Base-by-base conservation (phyloP, 1,284 basidiomycete species). In the Heterobasidion irregulare region DNA sequence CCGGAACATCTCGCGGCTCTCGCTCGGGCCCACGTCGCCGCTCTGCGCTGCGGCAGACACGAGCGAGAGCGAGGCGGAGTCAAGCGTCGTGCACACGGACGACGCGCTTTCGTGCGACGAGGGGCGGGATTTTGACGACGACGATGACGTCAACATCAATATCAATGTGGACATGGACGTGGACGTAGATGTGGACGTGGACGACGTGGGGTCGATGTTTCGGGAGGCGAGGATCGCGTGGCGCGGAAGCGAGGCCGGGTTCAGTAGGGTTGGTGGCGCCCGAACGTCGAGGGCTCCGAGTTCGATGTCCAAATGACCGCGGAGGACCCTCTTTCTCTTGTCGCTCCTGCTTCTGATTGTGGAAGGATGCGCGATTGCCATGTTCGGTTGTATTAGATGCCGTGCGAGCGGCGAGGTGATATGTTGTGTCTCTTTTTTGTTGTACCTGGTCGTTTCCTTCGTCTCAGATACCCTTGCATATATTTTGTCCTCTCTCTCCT, bases 71-170 rank as follows among this genome's bases (percentile, higher is more conserved):
- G 59, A 60, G 53, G 43, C 58, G 2, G 58, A 59, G 41, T 59
- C 58, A 5, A 59, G 57, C 47, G 58, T 59, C 38, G 58, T 59
- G 48, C 58, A 59, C 53, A 59, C 58, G 9, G 58, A 59, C n/a
- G 38, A 41, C 38, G 10, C 38, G 38, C 38, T 41, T 1, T 41
- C 38, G 38, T n/a, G 10, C 38, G 38, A 41, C n/a, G 38, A n/a
- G n/a, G 38, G n/a, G 18, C 54, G 50, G n/a, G 58, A 59, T 44
- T 59, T 58, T 1, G 58, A 59, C 13, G 48, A 51, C 35, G 58
- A 59, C 43, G 38, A 41, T 41, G n/a, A 41, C 26, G 26, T 26
- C 26, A 26, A 26, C 4, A 26, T 26, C 26, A 26, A 26, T 26
- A 26, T 26, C 26, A 26, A 26, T 26, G 26, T 26, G 26, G 26